Evolutionary conservation across 192 early-diverging fungal species (phyloP), one percentile per base, ranked within the genome.

Genomic region (Coemansia sp.): DNA sequence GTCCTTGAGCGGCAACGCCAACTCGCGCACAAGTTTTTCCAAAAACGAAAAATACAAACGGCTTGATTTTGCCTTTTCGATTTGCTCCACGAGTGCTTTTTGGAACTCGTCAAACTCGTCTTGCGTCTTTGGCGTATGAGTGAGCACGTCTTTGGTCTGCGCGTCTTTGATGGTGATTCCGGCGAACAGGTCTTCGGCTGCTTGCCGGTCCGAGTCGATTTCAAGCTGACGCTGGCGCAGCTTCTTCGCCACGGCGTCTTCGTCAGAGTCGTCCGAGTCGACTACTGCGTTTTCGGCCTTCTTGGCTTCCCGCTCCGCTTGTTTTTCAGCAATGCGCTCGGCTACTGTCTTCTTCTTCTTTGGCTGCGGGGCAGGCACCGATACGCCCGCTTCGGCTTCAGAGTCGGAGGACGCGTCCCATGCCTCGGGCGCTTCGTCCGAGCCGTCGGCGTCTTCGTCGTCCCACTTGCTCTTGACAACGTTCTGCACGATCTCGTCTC

Each of bases 41-140:
- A 92, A 48, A 60, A 92, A 92, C 12, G 60, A 66, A 1, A 62
- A 58, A 56, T 90, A 86, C 44, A 67, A 31, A 7, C 72, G 67
- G n/a, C 49, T 56, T 18, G 15, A 38, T 71, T 84, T 61, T 50
- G 80, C 63, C 65, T 83, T 81, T 51, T 73, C 63, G 61, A 91
- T 87, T 18, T 82, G 66, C 17, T 82, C 84, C 25, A 88, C 79
- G 48, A 91, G 70, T n/a, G 84, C 70, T 47, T 76, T 84, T 5
- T 71, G 77, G 63, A 85, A 86, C 62, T 85, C 78, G 52, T 84
- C 84, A 67, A 89, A 91, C 28, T 91, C 84, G 6, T 84, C 86
- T 71, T 85, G 84, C 24, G 85, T 84, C 66, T 84, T 83, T 5
- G 88, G 89, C 63, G 84, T 82, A 40, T 85, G 63, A 10, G 61